Evolutionary conservation across 345 rosid genomes (phyloP).

Genomic region (Sisymbrium altissimum): DNA sequence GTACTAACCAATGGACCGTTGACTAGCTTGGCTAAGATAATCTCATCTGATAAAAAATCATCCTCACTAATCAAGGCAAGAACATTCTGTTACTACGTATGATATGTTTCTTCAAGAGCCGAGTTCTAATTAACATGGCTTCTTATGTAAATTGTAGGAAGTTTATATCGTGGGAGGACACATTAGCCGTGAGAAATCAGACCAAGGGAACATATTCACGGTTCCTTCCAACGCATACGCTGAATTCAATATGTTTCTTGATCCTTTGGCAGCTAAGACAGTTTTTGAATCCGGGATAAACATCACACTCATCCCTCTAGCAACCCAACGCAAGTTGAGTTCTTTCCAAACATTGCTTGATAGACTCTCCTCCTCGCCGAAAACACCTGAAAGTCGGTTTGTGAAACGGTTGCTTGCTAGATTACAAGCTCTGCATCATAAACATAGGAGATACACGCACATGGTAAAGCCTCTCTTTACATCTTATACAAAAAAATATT

Average conservation of each 20-base stretch:
- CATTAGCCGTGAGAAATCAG: slow-evolving; percentile 33
- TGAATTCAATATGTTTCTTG: slow-evolving; percentile 88
- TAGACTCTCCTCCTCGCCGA: slow-evolving; percentile 27
- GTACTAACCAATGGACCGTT: slow-evolving; percentile 78
- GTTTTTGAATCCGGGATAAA: slow-evolving; percentile 59
- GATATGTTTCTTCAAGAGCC: background rate
- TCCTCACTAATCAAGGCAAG: slow-evolving; percentile 58
- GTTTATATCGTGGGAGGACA: slow-evolving; percentile 85
- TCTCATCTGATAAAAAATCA: slow-evolving; percentile 37
- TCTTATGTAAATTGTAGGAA: slow-evolving; percentile 45
- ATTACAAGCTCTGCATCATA: slow-evolving; percentile 45
- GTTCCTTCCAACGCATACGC: slow-evolving; percentile 50
- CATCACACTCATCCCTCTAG: slow-evolving; percentile 72
- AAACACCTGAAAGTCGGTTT: slow-evolving; percentile 60
- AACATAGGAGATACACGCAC: slow-evolving; percentile 57
- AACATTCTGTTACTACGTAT: background rate
- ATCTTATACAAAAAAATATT: too few species aligned
- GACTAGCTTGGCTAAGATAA: slow-evolving; percentile 69
- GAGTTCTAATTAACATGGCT: background rate
- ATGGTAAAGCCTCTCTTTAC: slow-evolving; percentile 39
- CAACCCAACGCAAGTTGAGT: slow-evolving; percentile 47
- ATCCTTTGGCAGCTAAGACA: slow-evolving; percentile 74
- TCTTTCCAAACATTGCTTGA: slow-evolving; percentile 41
- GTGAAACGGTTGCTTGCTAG: slow-evolving; percentile 47
- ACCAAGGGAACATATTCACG: slow-evolving; percentile 57